phyloP scores from a whole-genome alignment of 1,284 basidiomycete genomes.

The Austroboletus novae-zelandiae region DNA sequence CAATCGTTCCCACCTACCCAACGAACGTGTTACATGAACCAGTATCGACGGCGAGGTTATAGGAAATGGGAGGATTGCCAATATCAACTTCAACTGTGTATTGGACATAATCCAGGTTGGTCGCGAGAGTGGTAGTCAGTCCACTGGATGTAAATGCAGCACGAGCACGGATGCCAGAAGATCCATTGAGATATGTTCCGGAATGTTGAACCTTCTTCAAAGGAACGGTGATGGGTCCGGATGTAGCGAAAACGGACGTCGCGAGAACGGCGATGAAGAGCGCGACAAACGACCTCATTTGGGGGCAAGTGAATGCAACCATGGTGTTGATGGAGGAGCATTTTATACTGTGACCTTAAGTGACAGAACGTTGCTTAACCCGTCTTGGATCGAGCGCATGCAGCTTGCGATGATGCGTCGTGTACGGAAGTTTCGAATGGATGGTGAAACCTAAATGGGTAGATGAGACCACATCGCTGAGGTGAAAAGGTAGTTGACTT shows the following conservation, averaged over 20 bases:
- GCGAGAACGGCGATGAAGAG: constrained; percentile 12
- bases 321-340: background rate
- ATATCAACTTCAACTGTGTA: constrained; percentile 24
- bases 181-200: constrained; percentile 19
- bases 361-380: too few relatives aligned
- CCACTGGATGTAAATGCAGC: constrained; percentile 1
- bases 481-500: too few relatives aligned
- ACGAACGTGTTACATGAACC: constrained; percentile 35
- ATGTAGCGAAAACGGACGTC: constrained; percentile 12
- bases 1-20: constrained; percentile 21
- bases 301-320: background rate
- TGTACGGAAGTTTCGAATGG: too few relatives aligned
- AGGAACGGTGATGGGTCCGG: constrained; percentile 5
- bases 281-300: constrained; percentile 18
- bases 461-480: too few relatives aligned
- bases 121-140: constrained; percentile 12
- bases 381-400: too few relatives aligned
- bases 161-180: constrained; percentile 20
- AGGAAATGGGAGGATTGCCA: constrained; percentile 24
- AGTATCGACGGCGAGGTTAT: constrained; percentile 29
- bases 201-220: constrained; percentile 12
- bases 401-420: too few relatives aligned
- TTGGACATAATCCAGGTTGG: constrained; percentile 17
- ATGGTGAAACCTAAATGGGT: too few relatives aligned
- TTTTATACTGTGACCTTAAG: constrained; percentile 6